These are phyloP conservation scores for Umbilicus rupestris DNA, from an alignment of 164 flowering plant genomes.

Conservation along the genomic window DNA sequence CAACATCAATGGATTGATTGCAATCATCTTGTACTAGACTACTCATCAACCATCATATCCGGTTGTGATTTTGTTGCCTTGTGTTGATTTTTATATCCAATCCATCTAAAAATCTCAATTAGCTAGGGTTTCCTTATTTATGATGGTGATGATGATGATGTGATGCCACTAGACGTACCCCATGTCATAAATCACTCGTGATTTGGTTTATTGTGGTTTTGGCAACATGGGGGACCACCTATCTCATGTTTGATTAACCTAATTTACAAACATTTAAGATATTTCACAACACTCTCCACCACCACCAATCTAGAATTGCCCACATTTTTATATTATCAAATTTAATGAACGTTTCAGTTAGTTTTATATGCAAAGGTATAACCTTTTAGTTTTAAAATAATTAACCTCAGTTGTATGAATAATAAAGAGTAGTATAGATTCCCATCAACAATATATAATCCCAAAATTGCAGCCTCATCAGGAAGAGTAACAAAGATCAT, in stretches of 20 bases:
- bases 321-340: neutral
- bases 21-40: conserved; percentile 13
- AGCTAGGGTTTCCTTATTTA: neutral
- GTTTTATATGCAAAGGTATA: neutral
- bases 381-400: neutral
- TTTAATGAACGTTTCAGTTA: neutral
- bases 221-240: conserved; percentile 3
- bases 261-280: neutral
- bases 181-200: neutral
- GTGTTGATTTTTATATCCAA: conserved; percentile 3
- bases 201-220: neutral
- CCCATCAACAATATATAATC: neutral
- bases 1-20: conserved; percentile 25
- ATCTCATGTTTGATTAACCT: neutral
- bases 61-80: conserved; percentile 24
- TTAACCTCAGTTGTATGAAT: neutral
- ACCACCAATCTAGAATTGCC: neutral
- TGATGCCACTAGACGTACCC: conserved; percentile 2
- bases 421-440: neutral
- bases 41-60: conserved; percentile 13
- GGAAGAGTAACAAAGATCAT: neutral
- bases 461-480: neutral
- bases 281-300: conserved; percentile 1
- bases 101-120: neutral
- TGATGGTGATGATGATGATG: neutral